Base-by-base conservation (phyloP, 352 stramenopile species). In the Pythium sukuiense region DNA sequence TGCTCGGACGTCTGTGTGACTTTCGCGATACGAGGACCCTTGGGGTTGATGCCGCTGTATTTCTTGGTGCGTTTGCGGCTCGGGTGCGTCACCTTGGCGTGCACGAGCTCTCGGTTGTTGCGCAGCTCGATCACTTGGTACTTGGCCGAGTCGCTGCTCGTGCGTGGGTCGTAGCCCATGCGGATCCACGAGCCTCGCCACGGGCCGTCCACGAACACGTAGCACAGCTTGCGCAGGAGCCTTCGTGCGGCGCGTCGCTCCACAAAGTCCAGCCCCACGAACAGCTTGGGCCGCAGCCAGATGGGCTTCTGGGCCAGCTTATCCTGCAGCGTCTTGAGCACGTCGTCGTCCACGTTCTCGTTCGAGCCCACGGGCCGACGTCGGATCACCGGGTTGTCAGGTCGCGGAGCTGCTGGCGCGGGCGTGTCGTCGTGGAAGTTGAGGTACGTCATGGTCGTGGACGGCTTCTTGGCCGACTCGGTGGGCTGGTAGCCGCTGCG, bases 151-250 rank as follows among this genome's bases (percentile, higher is more conserved):
- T 82, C 75, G 7, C 66, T 70, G 0, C 67, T 69, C 43, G 59
- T 68, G 30, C 86, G 73, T 6, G 86, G 86, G 50, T 94, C 86
- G 61, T 91, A 92, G 12, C 86, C 86, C 78, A 93, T 90, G 27
- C 85, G 84, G 20, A 94, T 87, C 83, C 83, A 94, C 53, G 81
- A 92, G 0, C 84, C 82, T 56, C 86, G 80, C 86, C 86, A 94
- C 18, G 86, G 86, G 3, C 86, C 86, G 58, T 92, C 85, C 6
- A 92, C 79, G 70, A 93, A 92, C 35, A 94, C 85, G 57, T 94
- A 94, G 73, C 86, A 94, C 55, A 94, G 65, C 53, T 86, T 85
- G 6, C 82, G 76, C 32, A 92, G 60, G 3, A 94, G 67, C 0
- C 83, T 77, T 14, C 82, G 61, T 24, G 86, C 86, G 1, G 81